Evolutionary conservation across 1,284 basidiomycete genomes (phyloP), one percentile per base, ranked within the genome.

Genomic region (Marasmius fiardii): DNA sequence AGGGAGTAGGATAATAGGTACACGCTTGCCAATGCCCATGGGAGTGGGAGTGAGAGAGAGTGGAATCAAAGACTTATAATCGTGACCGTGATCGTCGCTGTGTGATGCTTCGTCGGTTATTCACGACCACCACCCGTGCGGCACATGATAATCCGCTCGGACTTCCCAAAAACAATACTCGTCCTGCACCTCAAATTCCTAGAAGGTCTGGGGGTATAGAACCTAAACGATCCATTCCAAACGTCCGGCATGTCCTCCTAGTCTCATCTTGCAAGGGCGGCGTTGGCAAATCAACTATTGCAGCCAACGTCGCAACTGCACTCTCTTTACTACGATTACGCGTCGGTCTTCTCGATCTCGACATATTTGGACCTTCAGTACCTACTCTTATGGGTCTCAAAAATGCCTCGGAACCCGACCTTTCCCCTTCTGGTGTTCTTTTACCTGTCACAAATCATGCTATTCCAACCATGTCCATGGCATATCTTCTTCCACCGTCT

Each of bases 241-340:
- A 91, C 64, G 89, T 88, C 11, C 79, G 80, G 59, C 83, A 82
- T 54, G 85, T 97, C 26, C 69, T 99, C 7, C 90, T 86, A 3
- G 95, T 99, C 0, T 92, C 94, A 0, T 95, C 92, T 63, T 96
- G 95, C 14, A 98, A 98, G 68, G 97, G 96, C 34, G 96, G 96
- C 1, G 96, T 98, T 1, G 96, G 96, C 6, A 99, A 99, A 45
- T 49, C 31, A n/a, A 26, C 41, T 26, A 28, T 48, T 33, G 31
- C 66, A 92, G 92, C 89, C 18, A 97, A 96, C 65, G 80, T 97
- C 6, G 94, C 94, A 0, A 82, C 90, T 51, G 80, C 88, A 0
- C 80, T 93, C 16, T 82, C 85, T 3, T 67, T 81, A 70, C 75
- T 67, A 11, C 74, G 77, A 52, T 74, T 79, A 53, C 82, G 90